These are phyloP conservation scores for Pleurotus djamor DNA, from an alignment of 768 basidiomycete genomes.

Conservation along the genomic window DNA sequence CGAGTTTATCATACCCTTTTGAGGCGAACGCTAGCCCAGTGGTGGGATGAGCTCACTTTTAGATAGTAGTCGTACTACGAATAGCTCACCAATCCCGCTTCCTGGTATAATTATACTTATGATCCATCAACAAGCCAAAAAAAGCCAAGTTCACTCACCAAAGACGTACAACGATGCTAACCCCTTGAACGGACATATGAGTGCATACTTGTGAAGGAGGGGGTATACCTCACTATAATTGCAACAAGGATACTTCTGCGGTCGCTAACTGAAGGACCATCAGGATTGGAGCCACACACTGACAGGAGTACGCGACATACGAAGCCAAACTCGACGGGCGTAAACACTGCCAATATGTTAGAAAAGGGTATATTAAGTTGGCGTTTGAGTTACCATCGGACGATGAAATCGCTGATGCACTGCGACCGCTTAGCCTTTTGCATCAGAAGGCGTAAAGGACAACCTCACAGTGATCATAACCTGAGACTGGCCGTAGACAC, in stretches of 20 bases:
- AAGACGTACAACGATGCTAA: slow-evolving; percentile 7
- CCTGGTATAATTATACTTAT: neutral
- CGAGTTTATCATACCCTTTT: slow-evolving; percentile 19
- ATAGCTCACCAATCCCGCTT: slow-evolving; percentile 1
- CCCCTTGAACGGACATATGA: neutral
- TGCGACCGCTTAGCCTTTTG: slow-evolving; percentile 7
- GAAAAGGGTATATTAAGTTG: neutral
- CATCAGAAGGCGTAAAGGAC: neutral
- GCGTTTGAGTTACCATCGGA: slow-evolving; percentile 23
- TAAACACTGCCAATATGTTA: slow-evolving; percentile 17
- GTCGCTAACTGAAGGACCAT: slow-evolving; percentile 13
- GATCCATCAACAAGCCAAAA: neutral
- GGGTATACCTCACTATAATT: slow-evolving; percentile 15
- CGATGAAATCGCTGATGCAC: slow-evolving; percentile 25
- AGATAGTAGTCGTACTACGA: neutral
- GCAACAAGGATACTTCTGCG: slow-evolving; percentile 13
- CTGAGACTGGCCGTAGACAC: slow-evolving; percentile 14
- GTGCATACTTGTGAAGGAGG: neutral
- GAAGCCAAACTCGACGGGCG: slow-evolving; percentile 22
- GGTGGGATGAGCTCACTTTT: neutral
- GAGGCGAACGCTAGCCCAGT: slow-evolving; percentile 22
- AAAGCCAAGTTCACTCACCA: neutral
- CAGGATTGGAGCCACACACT: neutral
- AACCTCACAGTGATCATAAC: slow-evolving; percentile 23
- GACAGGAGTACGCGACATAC: slow-evolving; percentile 10